Conservation (phyloP, 2,329 filamentous ascomycete genomes). For the Botrytis fragariae region DNA sequence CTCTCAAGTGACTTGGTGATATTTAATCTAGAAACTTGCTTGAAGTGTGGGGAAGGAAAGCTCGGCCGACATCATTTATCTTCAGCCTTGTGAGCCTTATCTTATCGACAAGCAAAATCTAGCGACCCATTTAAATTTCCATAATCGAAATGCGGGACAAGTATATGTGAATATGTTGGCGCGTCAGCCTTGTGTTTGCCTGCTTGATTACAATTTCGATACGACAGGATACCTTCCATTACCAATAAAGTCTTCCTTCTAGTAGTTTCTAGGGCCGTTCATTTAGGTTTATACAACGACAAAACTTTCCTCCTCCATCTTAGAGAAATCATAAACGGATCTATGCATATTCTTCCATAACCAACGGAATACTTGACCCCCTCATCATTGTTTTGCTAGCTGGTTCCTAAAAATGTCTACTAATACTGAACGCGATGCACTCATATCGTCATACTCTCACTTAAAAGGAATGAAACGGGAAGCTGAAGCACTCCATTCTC, state of each 20-base stretch:
- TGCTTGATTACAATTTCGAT: conserved; percentile 1
- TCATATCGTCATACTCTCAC: conserved; percentile 52
- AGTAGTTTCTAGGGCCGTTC: neutral
- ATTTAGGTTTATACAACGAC: neutral
- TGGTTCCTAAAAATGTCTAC: neutral
- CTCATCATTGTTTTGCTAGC: neutral
- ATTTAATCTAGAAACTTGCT: conserved; percentile 12
- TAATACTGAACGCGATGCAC: conserved; percentile 42
- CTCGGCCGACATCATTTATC: neutral
- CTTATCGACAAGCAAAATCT: neutral
- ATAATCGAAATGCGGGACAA: neutral
- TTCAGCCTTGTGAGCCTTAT: conserved; percentile 12
- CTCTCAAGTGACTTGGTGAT: neutral
- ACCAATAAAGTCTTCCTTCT: neutral
- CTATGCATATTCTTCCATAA: neutral
- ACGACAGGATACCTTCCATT: neutral
- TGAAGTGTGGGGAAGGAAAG: conserved; percentile 16
- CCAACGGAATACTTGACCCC: neutral
- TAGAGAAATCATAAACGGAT: neutral
- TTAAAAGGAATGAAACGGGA: conserved; percentile 48
- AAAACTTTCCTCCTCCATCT: neutral
- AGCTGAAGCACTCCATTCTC: conserved; percentile 54
- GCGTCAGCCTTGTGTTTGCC: conserved; percentile 4
- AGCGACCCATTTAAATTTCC: neutral
- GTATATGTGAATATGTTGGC: neutral